phyloP scores from a whole-genome alignment of 1,139 yeast species.

The Hyphopichia wangnamkhiaoensis region DNA sequence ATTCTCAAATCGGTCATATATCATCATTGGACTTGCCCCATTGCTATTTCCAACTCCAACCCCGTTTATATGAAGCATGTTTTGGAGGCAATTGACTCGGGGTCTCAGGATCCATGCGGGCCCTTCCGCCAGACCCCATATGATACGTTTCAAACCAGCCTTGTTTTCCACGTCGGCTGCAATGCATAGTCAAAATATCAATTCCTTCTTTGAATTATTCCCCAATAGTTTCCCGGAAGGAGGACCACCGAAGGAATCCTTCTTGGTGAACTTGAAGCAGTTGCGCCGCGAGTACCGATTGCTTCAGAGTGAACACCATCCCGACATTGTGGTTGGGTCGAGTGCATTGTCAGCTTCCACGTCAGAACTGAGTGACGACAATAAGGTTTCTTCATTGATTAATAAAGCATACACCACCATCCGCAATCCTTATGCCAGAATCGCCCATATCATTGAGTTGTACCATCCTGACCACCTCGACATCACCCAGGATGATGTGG shows the following conservation, averaged over 20 bases:
- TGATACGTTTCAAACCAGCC: too few species aligned
- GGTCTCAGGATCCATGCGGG: too few species aligned
- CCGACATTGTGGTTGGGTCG: constrained; percentile 58
- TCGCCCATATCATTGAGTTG: constrained; percentile 39
- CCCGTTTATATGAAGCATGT: not conserved
- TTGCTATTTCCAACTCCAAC: too few species aligned
- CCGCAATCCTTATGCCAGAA: constrained; percentile 65
- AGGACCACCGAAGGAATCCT: constrained; percentile 66
- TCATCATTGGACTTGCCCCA: too few species aligned
- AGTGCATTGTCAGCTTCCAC: constrained; percentile 13
- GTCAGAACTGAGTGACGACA: constrained; percentile 10
- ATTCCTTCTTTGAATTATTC: constrained; percentile 58
- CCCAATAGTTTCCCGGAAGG: constrained; percentile 74
- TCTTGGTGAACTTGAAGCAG: constrained; percentile 52
- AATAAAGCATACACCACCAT: constrained; percentile 78
- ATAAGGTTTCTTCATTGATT: constrained; percentile 50
- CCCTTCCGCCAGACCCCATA: too few species aligned
- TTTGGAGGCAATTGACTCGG: not conserved
- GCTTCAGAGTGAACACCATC: constrained; percentile 77
- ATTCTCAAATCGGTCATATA: too few species aligned
- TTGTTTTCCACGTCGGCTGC: not conserved
- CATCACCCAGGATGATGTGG: constrained; percentile 40
- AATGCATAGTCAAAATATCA: constrained; percentile 7
- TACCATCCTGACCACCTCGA: constrained; percentile 42
- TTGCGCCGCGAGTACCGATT: constrained; percentile 73